A percentile compares a stretch with the other conserved stretches of the same genome.
Conservation (phyloP, 257 asterid species). For the Fraxinus excelsior region DNA sequence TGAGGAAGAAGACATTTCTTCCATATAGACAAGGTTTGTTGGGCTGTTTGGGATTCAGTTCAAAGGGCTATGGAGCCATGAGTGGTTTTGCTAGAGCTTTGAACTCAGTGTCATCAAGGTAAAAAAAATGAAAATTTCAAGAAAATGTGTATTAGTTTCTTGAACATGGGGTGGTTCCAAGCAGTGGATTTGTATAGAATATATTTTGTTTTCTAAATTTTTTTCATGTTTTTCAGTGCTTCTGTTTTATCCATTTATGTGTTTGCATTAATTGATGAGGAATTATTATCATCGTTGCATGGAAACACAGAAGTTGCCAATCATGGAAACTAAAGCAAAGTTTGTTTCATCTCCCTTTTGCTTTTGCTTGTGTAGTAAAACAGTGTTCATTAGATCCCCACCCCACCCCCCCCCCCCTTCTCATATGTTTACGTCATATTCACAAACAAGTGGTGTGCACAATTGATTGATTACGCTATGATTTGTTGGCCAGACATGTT, state of each 20-base stretch:
- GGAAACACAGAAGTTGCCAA: constrained; percentile 24
- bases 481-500: background rate
- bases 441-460: background rate
- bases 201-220: background rate
- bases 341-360: background rate
- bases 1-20: constrained; percentile 77
- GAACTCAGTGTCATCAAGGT: constrained; percentile 72
- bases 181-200: background rate
- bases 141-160: background rate
- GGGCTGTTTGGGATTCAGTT: constrained; percentile 78
- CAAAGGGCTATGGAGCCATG: constrained; percentile 80
- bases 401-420: too few species aligned
- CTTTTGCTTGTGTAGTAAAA: background rate
- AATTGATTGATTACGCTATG: background rate
- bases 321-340: constrained; percentile 20
- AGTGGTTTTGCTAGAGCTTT: constrained; percentile 73
- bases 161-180: background rate
- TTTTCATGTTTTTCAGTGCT: constrained; percentile 18
- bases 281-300: background rate
- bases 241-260: constrained; percentile 11
- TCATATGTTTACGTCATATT: background rate
- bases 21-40: constrained; percentile 73
- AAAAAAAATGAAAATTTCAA: background rate
- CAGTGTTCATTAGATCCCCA: constrained; percentile 5
- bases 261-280: constrained; percentile 5